Base-by-base conservation (phyloP, 1,139 yeast species). In the Geotrichum bryndzae region DNA sequence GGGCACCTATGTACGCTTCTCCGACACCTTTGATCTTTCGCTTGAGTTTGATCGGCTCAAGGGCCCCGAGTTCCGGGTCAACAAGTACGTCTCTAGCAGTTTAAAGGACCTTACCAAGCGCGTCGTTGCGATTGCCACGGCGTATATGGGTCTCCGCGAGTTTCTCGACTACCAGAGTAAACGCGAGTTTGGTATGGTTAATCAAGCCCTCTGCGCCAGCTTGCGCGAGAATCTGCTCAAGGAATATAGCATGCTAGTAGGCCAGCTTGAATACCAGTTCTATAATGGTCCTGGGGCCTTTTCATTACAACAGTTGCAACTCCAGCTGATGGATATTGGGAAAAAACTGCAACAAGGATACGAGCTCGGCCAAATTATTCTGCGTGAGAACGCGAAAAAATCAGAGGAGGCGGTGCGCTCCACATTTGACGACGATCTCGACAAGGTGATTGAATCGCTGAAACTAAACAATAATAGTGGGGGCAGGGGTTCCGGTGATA, bases 41-140 rank as follows among this genome's bases (percentile, higher is more conserved):
- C 65, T 68, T 13, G 72, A 69, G 59, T 67, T 68, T 29, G 77
- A 74, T 59, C 66, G 82, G 54, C 75, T 87, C 3, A 73, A 72
- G 22, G 96, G 96, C 0, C 95, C 96, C 0, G 94, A 88, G 63
- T 91, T 81, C 73, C 82, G 84, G 66, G 82, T 90, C 35, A 87
- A 88, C 51, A 86, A 84, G 68, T 84, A 84, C 64, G 76, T 94
- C 68, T 96, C 90, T 69, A 80, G 89, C 0, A 84, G 92, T 50
- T 78, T 90, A 66, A 88, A 87, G 70, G 88, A 87, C 56, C 79
- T 90, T n/a, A 82, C 92, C 23, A 83, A 83, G 68, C 79, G 83
- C 61, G 74, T 91, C 51, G 80, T 85, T 15, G 81, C 78, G 58
- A 77, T 79, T 58, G 96, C 96, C 1, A 84, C 85, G 67, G 80